These are phyloP conservation scores for Blepharisma japonicum DNA, from an alignment of 73 alveolate species.

Conservation along the genomic window DNA sequence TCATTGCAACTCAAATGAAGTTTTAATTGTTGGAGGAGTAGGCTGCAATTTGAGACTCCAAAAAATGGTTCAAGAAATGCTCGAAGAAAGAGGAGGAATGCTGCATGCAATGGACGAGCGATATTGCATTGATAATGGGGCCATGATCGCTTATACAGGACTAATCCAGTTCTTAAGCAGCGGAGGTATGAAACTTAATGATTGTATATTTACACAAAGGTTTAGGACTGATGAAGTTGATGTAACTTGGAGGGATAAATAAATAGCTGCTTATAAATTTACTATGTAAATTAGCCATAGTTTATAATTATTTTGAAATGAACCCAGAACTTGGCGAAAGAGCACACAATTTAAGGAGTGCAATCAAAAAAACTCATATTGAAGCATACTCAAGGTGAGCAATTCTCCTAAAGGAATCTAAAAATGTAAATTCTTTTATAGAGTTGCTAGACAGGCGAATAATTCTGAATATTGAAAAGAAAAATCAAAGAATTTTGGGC, in stretches of 20 bases:
- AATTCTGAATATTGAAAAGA: too few species aligned
- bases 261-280: not conserved
- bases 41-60: slow-evolving; percentile 96
- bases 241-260: slow-evolving; percentile 81
- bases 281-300: too few species aligned
- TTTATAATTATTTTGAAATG: too few species aligned
- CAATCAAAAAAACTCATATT: too few species aligned
- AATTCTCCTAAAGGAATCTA: too few species aligned
- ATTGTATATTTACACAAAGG: slow-evolving; percentile 92
- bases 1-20: slow-evolving; percentile 95
- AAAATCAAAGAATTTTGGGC: too few species aligned
- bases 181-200: slow-evolving; percentile 74
- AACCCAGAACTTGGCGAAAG: too few species aligned
- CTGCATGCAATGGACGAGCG: slow-evolving; percentile 99
- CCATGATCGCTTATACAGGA: slow-evolving; percentile 99
- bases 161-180: slow-evolving; percentile 77
- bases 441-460: too few species aligned
- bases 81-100: slow-evolving; percentile 94
- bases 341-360: too few species aligned
- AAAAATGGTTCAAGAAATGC: slow-evolving; percentile 95
- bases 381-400: too few species aligned
- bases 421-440: too few species aligned
- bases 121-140: slow-evolving; percentile 99
- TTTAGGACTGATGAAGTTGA: slow-evolving; percentile 98
- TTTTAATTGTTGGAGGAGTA: slow-evolving; percentile 97